Evolutionary conservation across 2,329 filamentous ascomycete genomes (phyloP).

Genomic region (Aspergillus awamori): DNA sequence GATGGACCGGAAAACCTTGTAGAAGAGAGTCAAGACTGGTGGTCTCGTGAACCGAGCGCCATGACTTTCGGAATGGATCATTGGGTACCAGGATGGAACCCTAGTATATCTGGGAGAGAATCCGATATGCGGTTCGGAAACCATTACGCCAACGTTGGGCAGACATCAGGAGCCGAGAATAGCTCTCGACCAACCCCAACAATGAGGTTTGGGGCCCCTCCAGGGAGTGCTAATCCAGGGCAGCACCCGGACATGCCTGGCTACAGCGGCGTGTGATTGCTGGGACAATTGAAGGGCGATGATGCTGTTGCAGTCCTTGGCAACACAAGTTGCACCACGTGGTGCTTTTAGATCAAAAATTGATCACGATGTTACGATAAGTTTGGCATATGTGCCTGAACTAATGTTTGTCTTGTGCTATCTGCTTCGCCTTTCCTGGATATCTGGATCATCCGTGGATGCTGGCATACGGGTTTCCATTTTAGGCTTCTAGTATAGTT

Average conservation of each 20-base stretch:
- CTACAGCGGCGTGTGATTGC: constrained; percentile 17
- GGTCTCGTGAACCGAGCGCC: constrained; percentile 64
- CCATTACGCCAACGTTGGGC: constrained; percentile 12
- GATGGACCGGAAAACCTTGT: constrained; percentile 63
- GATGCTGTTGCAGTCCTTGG: background rate
- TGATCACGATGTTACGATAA: constrained; percentile 7
- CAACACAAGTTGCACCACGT: background rate
- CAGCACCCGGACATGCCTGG: constrained; percentile 10
- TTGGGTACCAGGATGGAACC: constrained; percentile 50
- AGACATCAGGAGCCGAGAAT: constrained; percentile 15
- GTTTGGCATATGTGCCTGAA: background rate
- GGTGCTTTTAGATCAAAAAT: background rate
- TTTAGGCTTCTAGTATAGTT: background rate
- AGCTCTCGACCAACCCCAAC: constrained; percentile 12
- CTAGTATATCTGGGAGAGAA: constrained; percentile 20
- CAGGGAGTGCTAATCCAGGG: background rate
- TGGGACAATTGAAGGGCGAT: background rate
- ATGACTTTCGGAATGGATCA: constrained; percentile 65
- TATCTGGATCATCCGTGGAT: background rate
- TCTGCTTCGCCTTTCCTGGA: background rate
- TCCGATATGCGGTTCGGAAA: constrained; percentile 18
- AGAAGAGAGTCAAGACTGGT: constrained; percentile 67
- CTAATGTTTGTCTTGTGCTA: constrained; percentile 7
- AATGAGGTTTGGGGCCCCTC: constrained; percentile 4
- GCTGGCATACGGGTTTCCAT: background rate